A percentile compares a stretch with the other conserved stretches of the same genome.
These are phyloP conservation scores for Nicotiana attenuata DNA, from an alignment of 257 asterid species.

Conservation along the genomic window DNA sequence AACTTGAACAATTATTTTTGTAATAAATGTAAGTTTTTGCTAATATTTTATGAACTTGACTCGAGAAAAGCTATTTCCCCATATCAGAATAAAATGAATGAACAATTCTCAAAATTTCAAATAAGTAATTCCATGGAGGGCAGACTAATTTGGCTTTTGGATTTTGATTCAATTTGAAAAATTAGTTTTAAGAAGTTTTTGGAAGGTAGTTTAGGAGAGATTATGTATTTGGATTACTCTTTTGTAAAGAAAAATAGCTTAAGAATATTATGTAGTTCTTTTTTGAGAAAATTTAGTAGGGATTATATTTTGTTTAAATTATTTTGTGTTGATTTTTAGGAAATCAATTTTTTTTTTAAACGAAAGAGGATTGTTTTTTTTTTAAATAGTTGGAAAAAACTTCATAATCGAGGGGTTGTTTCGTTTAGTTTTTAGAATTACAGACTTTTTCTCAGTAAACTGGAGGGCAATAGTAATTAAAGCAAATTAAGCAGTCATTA, in stretches of 20 bases:
- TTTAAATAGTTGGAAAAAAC: too few relatives aligned
- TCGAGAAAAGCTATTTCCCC: neutral
- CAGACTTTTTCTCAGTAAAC: too few relatives aligned
- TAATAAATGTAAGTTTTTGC: neutral
- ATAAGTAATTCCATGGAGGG: neutral
- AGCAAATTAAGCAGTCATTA: too few relatives aligned
- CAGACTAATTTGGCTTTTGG: neutral
- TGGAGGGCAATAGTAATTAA: too few relatives aligned
- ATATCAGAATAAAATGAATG: neutral
- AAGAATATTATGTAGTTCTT: neutral
- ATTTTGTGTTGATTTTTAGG: neutral
- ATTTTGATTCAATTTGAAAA: too few relatives aligned
- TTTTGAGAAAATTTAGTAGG: neutral
- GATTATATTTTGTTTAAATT: too few relatives aligned
- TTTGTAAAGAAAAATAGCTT: neutral
- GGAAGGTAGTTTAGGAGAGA: neutral
- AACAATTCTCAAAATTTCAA: neutral
- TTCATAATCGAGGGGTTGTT: too few relatives aligned
- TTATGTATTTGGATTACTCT: neutral
- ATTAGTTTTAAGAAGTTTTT: too few relatives aligned
- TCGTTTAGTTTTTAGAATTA: too few relatives aligned
- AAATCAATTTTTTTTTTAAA: too few relatives aligned
- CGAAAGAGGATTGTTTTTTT: too few relatives aligned
- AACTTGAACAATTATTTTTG: neutral
- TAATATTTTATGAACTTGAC: neutral